Evolutionary conservation across 805 yeast genomes (phyloP), one percentile per base, ranked within the genome.

Genomic region (Barnettozyma pratensis): DNA sequence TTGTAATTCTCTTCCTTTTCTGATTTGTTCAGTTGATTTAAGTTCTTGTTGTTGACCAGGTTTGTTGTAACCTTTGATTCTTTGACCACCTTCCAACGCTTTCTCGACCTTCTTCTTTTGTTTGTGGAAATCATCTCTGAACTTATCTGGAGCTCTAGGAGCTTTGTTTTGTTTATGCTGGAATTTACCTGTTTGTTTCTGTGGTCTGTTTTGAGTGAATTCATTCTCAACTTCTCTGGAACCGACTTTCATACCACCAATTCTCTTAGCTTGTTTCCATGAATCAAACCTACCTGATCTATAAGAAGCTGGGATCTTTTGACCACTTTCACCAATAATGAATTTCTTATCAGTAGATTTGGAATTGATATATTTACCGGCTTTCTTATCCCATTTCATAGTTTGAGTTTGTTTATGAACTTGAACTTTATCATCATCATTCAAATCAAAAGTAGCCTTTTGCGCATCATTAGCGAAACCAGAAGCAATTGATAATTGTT

Each of bases 271-370:
- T 54, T 81, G 76, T 63, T 86, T 86, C 99, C 99, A 94, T 39
- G 83, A 85, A 47, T 91, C 98, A 61, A 81, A 94, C 55, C 88
- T 81, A 41, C 99, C 99, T 3, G 96, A 83, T 62, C 87, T 77
- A 70, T 83, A 89, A 11, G 94, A 77, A 1, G 99, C 98, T 6
- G 98, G 97, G 43, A 94, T 80, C 63, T 79, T 80, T 59, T 85
- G 90, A 7, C 99, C 99, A 66, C 88, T 84, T 66, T 94, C 99
- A 53, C 98, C 96, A 54, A 89, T 84, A 60, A 94, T 94, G 68
- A 76, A 92, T 69, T 88, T 91, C 68, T 84, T 79, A 61, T 88
- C 96, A 25, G 83, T 72, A 54, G 94, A 87, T 59, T 79, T 83
- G 19, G 87, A 75, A 64, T 87, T 87, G 62, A 91, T 78, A 67